These are phyloP conservation scores for Puccinellia tenuiflora DNA, from an alignment of 176 grass and related monocot genomes.

Conservation along the genomic window DNA sequence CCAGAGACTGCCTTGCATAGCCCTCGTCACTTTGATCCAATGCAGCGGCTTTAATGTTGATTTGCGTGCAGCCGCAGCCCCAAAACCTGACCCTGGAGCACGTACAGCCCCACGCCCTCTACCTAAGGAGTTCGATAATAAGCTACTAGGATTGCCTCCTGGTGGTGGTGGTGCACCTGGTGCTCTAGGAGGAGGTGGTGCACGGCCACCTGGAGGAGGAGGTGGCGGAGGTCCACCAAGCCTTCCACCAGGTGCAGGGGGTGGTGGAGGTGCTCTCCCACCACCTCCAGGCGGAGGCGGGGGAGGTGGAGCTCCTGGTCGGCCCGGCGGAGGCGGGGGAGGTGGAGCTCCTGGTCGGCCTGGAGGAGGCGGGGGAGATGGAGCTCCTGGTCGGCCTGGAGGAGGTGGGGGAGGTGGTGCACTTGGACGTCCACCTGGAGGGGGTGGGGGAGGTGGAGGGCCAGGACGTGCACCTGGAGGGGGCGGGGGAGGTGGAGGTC, in stretches of 20 bases:
- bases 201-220: constrained; percentile 52
- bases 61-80: constrained; percentile 54
- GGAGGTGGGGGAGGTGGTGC: constrained; percentile 25
- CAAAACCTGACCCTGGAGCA: constrained; percentile 37
- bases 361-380: constrained; percentile 41
- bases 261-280: constrained; percentile 60
- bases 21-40: constrained; percentile 92
- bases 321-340: constrained; percentile 21
- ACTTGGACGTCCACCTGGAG: background rate
- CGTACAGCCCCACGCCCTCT: constrained; percentile 64
- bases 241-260: constrained; percentile 52
- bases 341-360: constrained; percentile 23
- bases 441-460: constrained; percentile 6
- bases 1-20: constrained; percentile 94
- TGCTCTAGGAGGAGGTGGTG: constrained; percentile 72
- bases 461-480: background rate
- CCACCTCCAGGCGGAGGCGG: constrained; percentile 44
- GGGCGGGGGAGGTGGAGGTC: background rate
- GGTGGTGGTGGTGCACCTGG: constrained; percentile 72
- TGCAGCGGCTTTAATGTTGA: constrained; percentile 83
- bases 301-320: constrained; percentile 26
- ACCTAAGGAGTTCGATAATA: constrained; percentile 29
- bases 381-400: constrained; percentile 10
- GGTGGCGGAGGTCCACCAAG: constrained; percentile 54
- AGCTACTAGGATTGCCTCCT: constrained; percentile 42